Evolutionary conservation across 306 rosid species (phyloP), one percentile per base, ranked within the genome.

Genomic region (Boehmeria nivea): DNA sequence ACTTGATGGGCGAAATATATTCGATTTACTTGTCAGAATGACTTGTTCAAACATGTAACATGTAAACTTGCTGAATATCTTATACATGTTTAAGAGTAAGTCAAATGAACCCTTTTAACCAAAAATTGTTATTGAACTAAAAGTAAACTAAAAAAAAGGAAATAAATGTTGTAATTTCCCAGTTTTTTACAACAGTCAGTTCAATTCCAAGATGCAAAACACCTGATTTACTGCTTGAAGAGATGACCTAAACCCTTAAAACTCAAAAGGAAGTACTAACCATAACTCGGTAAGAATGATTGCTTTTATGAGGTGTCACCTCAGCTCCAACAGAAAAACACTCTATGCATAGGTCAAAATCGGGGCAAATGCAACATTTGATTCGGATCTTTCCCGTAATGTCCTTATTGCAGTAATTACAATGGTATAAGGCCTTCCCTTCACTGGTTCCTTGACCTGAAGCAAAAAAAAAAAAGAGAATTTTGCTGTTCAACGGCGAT

Each of bases 241-340:
- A 15, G 42, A 18, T 51, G 26, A 45, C 23, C 12, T 27, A 22
- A 46, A 46, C 59, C 44, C 26, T 12, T 16, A 12, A 14, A 36
- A 26, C 27, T n/a, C n/a, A 40, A 49, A 26, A n/a, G 14, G 10
- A 1, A 14, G 54, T 57, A 79, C 99, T 78, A 19, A 87, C 96
- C 99, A 93, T 83, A 59, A 93, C 99, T 77, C 93, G 72, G 74
- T 93, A 93, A 48, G 88, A 66, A 57, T 93, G 99, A 69, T 78
- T 73, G 81, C 87, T 85, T 78, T 85, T 93, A 65, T 93, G 99
- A 34, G 95, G 87, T 60, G 78, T 73, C 78, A 87, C 57, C 81
- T 93, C 99, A 42, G 94, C 99, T 71, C 99, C 99, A 68, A 93
- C 95, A 60, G 94, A 87, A 64, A 87, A 85, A 55, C 99, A 93